A percentile compares a stretch with the other conserved stretches of the same genome.
These are phyloP conservation scores for Pseudozyma thailandica DNA, from an alignment of 1,284 basidiomycete species.

Conservation along the genomic window DNA sequence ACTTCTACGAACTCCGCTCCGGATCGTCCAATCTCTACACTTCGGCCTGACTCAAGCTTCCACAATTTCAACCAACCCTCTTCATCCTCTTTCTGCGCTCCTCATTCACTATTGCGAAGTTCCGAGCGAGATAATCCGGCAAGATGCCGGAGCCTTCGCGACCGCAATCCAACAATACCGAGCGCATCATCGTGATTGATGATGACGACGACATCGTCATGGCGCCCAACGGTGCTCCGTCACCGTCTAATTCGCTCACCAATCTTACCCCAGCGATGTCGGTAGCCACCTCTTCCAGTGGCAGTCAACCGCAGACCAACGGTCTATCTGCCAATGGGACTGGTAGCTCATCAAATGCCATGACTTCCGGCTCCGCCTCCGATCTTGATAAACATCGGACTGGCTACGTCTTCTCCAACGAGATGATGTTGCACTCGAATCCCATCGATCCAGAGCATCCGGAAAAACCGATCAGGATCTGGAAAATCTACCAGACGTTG, in stretches of 20 bases:
- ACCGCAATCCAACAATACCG: constrained; percentile 4
- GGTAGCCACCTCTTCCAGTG: constrained; percentile 15
- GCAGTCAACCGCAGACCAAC: constrained; percentile 6
- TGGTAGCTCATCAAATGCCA: neutral
- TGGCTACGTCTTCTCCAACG: constrained; percentile 85
- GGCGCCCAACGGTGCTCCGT: neutral
- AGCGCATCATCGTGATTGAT: constrained; percentile 26
- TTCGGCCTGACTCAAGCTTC: neutral
- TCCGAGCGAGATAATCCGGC: neutral
- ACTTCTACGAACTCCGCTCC: no score
- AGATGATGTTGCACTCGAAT: constrained; percentile 83
- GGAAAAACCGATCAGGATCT: constrained; percentile 87
- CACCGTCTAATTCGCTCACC: constrained; percentile 13
- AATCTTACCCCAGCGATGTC: constrained; percentile 40
- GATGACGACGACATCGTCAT: constrained; percentile 24
- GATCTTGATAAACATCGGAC: constrained; percentile 46
- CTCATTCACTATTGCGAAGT: neutral
- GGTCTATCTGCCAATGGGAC: neutral
- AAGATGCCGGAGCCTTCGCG: constrained; percentile 19
- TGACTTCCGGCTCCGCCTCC: neutral
- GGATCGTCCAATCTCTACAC: neutral
- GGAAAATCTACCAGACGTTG: constrained; percentile 75
- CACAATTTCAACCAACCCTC: constrained; percentile 1
- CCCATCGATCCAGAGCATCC: constrained; percentile 76
- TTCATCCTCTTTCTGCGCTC: neutral